Percentiles rank a stretch among this genome's conserved stretches.
Conservation (phyloP, 2,329 filamentous ascomycete species). For the Capronia americana region DNA sequence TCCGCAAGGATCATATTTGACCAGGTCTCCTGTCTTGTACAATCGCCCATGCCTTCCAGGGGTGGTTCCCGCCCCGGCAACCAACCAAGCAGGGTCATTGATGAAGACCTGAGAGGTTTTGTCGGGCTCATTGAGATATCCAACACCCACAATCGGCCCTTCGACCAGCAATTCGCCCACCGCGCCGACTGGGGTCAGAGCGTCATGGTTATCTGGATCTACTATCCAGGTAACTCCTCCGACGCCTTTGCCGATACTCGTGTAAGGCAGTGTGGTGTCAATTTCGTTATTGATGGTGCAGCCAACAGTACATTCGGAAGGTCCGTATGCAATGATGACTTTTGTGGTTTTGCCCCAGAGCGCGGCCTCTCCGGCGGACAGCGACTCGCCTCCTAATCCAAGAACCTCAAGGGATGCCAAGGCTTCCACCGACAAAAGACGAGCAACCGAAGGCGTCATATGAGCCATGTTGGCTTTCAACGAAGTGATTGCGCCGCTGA, state of each 20-base stretch:
- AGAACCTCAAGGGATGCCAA: conserved; percentile 40
- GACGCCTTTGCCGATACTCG: conserved; percentile 49
- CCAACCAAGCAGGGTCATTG: conserved; percentile 48
- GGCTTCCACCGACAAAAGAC: conserved; percentile 51
- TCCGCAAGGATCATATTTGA: conserved; percentile 48
- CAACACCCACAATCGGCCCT: conserved; percentile 55
- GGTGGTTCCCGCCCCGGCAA: conserved; percentile 37
- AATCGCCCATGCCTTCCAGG: conserved; percentile 44
- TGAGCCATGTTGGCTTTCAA: conserved; percentile 61
- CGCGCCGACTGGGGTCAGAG: conserved; percentile 52
- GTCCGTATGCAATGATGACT: conserved; percentile 54
- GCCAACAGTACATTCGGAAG: conserved; percentile 52
- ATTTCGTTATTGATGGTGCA: conserved; percentile 49
- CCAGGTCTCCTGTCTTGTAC: conserved; percentile 53
- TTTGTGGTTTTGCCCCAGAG: conserved; percentile 45
- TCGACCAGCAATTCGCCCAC: conserved; percentile 57
- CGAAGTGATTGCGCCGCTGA: conserved; percentile 57
- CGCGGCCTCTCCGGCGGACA: conserved; percentile 37
- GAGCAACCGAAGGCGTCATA: conserved; percentile 66
- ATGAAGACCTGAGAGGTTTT: conserved; percentile 49
- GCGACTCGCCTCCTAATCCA: conserved; percentile 40
- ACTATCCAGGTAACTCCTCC: conserved; percentile 51
- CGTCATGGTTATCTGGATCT: conserved; percentile 47
- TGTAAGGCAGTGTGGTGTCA: conserved; percentile 45
- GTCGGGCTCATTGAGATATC: conserved; percentile 53